Evolutionary conservation across 768 basidiomycete species (phyloP), one percentile per base, ranked within the genome.

Genomic region (Calocera viscosa): DNA sequence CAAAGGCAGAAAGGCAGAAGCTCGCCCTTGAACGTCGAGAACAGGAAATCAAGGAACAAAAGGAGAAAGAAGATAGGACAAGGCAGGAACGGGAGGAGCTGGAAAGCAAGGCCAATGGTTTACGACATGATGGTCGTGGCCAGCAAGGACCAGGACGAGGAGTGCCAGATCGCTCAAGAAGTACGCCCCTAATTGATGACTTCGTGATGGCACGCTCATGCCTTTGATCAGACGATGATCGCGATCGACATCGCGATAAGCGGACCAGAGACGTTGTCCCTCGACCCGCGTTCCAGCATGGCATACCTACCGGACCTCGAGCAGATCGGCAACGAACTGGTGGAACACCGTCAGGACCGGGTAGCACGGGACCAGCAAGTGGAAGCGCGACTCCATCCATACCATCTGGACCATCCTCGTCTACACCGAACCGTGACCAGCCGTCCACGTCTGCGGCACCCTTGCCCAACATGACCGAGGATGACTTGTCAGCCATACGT

Each of bases 1-100:
- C 90, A 1, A 98, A 91, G 77, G 91, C 94, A 70, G 90, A 96
- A 72, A 85, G 95, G 63, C 91, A 91, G 19, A 85, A 85, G 73
- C 77, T 96, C 38, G 95, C 95, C 1, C 89, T 97, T 68, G 86
- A 87, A 17, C 90, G 91, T 72, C 87, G 95, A 16, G 83, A 86
- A 22, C 83, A 88, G 67, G 94, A 97, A 74, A 88, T 97, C 41
- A 82, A 79, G 64, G 85, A 85, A 49, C 83, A 91, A 72, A 86
- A 81, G 68, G 85, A 83, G 66, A 82, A 80, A 63, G 86, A 88
- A 22, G 88, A 91, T 53, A 77, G 77, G 5, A 68, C 84, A 2
- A 81, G 80, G 69, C 74, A 76, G 43, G 86, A 91, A 68, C 79
- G 92, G 40, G 86, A 90, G 68, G 76, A 73, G 3, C 81, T 97